Percentiles rank a stretch among this genome's conserved stretches.
phyloP scores from a whole-genome alignment of 768 basidiomycete genomes.

The Lactarius sp. region DNA sequence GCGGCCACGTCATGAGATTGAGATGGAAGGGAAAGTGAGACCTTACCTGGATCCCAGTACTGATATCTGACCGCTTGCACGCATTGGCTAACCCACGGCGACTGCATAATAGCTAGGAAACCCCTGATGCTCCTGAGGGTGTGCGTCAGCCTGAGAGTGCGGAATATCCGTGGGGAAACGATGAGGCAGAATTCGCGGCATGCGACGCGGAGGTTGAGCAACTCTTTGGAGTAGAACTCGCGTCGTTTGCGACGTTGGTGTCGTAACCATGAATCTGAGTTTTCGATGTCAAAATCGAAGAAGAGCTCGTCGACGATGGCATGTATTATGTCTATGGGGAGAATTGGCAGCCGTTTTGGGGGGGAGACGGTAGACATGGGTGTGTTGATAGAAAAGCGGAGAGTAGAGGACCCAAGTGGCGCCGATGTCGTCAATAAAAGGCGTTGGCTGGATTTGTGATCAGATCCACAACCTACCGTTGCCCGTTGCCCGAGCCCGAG shows the following conservation, averaged over 20 bases:
- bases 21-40: not conserved
- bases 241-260: not conserved
- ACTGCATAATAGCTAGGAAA: slow-evolving; percentile 4
- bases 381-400: not conserved
- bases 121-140: slow-evolving; percentile 11
- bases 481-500: too few relatives aligned
- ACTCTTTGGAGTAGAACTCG: not conserved
- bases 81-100: slow-evolving; percentile 6
- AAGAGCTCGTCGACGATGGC: slow-evolving; percentile 7
- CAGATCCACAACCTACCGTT: too few relatives aligned
- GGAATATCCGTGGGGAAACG: slow-evolving; percentile 7
- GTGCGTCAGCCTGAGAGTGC: slow-evolving; percentile 13
- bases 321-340: slow-evolving; percentile 13
- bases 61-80: slow-evolving; percentile 12
- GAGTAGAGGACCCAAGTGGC: not conserved
- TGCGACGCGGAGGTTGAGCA: slow-evolving; percentile 8
- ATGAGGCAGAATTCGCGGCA: slow-evolving; percentile 13
- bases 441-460: too few relatives aligned
- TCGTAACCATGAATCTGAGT: not conserved
- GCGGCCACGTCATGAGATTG: not conserved
- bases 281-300: slow-evolving; percentile 1
- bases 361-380: not conserved
- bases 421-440: not conserved
- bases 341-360: not conserved
- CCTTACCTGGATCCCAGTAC: slow-evolving; percentile 21